Percentiles rank a stretch among this genome's conserved stretches.
Evolutionary conservation across 2,329 filamentous ascomycete species (phyloP).

Genomic region (Fusarium beomiforme): DNA sequence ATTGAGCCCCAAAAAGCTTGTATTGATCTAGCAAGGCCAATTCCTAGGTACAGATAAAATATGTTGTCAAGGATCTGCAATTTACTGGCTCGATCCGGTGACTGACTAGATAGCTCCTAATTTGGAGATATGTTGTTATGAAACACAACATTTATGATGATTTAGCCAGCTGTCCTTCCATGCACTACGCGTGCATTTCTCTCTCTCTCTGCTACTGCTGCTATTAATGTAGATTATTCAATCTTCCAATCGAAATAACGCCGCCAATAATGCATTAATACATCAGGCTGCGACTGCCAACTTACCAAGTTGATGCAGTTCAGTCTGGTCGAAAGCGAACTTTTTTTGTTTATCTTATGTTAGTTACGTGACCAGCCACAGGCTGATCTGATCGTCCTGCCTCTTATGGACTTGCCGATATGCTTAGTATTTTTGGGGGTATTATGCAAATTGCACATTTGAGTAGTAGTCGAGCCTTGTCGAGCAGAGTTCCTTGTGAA

Average conservation of each 20-base stretch:
- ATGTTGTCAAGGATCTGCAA: constrained; percentile 18
- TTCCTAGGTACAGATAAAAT: constrained; percentile 44
- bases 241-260: constrained; percentile 25
- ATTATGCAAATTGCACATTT: constrained; percentile 12
- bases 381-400: constrained; percentile 17
- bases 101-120: constrained; percentile 1
- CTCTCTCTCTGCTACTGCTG: constrained; percentile 4
- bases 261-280: constrained; percentile 24
- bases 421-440: not conserved
- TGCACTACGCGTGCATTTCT: constrained; percentile 9
- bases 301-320: constrained; percentile 29
- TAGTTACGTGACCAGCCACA: constrained; percentile 26
- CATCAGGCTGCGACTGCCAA: constrained; percentile 21
- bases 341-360: constrained; percentile 30
- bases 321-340: constrained; percentile 13
- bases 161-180: constrained; percentile 4
- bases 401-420: constrained; percentile 29
- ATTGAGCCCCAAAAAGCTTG: constrained; percentile 32
- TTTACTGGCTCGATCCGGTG: not conserved
- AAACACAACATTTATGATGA: not conserved
- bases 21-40: constrained; percentile 47
- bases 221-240: constrained; percentile 39
- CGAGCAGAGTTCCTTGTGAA: constrained; percentile 16
- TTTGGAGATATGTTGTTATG: not conserved
- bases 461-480: constrained; percentile 7